A percentile compares a stretch with the other conserved stretches of the same genome.
These are phyloP conservation scores for Plantago lanceolata DNA, from an alignment of 305 asterid species.

Conservation along the genomic window DNA sequence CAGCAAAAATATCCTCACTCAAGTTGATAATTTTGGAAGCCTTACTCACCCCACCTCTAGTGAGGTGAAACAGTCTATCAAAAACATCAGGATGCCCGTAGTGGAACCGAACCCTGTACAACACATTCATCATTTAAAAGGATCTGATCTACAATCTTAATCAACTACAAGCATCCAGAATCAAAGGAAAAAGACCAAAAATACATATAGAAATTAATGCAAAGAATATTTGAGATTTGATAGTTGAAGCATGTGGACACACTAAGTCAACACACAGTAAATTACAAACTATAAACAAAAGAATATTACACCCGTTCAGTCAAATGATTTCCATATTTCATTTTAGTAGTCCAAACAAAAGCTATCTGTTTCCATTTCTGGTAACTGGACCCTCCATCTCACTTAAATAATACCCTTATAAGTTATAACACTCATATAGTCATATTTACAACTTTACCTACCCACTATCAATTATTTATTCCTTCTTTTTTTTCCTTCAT, in stretches of 20 bases:
- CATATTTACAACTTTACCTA: too few relatives aligned
- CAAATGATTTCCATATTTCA: too few relatives aligned
- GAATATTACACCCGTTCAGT: neutral
- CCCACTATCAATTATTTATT: too few relatives aligned
- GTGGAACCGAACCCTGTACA: conserved; percentile 88
- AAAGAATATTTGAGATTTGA: neutral
- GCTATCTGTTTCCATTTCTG: too few relatives aligned
- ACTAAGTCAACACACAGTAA: neutral
- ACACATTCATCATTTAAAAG: conserved; percentile 14
- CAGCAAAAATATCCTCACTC: conserved; percentile 96
- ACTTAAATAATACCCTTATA: too few relatives aligned
- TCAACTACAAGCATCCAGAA: neutral
- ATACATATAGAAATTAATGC: neutral
- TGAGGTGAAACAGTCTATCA: conserved; percentile 88
- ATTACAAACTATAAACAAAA: neutral
- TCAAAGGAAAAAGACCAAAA: too few relatives aligned
- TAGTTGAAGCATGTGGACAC: neutral
- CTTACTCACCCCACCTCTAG: conserved; percentile 92
- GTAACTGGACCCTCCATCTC: too few relatives aligned
- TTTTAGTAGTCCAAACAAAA: too few relatives aligned
- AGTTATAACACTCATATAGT: too few relatives aligned
- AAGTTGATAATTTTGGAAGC: conserved; percentile 87
- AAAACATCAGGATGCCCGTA: conserved; percentile 97
- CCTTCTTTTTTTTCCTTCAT: too few relatives aligned
- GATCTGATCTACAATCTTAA: neutral